A percentile compares a stretch with the other conserved stretches of the same genome.
Evolutionary conservation across 2,329 filamentous ascomycete species (phyloP).

Genomic region (Coniochaeta sp.): DNA sequence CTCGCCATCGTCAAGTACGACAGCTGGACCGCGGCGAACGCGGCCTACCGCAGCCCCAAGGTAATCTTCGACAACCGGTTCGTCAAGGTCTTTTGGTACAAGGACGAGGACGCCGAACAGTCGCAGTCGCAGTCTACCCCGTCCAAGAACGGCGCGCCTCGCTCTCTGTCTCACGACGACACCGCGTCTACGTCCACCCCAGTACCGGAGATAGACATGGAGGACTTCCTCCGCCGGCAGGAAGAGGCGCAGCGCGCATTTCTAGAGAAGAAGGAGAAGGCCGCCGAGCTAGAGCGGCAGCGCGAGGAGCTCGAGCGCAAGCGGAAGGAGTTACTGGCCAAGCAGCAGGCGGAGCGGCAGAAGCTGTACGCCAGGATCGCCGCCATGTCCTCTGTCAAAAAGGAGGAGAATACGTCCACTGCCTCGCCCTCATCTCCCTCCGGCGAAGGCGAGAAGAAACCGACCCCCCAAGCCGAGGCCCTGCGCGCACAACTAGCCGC

Average conservation of each 20-base stretch:
- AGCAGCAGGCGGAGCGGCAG: constrained; percentile 58
- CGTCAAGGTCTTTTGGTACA: constrained; percentile 77
- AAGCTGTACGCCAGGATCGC: constrained; percentile 56
- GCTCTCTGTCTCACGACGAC: not conserved
- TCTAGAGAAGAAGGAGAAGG: constrained; percentile 57
- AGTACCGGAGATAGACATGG: constrained; percentile 52
- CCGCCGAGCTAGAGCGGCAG: constrained; percentile 55
- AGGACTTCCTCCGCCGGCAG: constrained; percentile 62
- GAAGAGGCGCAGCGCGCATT: constrained; percentile 64
- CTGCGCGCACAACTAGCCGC: constrained; percentile 66
- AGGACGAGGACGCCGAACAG: constrained; percentile 36
- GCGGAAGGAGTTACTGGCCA: constrained; percentile 53
- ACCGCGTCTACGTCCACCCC: not conserved
- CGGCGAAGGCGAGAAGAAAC: constrained; percentile 16
- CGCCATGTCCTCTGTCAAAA: constrained; percentile 21
- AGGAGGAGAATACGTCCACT: constrained; percentile 14
- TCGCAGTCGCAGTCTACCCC: not conserved
- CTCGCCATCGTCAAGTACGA: constrained; percentile 65
- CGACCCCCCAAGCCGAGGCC: constrained; percentile 47
- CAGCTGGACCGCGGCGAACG: constrained; percentile 57
- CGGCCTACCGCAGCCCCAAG: constrained; percentile 70
- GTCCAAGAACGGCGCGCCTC: constrained; percentile 13
- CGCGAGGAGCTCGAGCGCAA: constrained; percentile 59
- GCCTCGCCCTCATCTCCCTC: not conserved
- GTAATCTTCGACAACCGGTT: constrained; percentile 81